Conservation (phyloP, 352 stramenopile species). For the Pythium aquatile region DNA sequence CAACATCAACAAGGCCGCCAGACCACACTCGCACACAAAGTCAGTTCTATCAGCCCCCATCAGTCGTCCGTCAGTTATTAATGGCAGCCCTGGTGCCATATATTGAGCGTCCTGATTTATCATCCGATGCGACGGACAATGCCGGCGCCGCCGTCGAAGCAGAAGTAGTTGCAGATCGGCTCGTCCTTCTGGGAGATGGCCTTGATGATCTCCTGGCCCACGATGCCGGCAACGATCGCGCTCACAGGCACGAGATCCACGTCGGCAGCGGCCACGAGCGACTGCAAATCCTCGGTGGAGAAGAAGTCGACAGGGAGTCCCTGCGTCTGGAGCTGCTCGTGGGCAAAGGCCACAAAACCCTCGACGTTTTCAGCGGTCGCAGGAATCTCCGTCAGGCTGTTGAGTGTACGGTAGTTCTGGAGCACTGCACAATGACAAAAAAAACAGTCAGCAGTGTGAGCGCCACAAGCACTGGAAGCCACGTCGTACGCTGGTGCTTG, state of each 20-base stretch:
- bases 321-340: conserved; percentile 44
- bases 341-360: conserved; percentile 62
- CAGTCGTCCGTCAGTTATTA: conserved; percentile 15
- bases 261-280: conserved; percentile 40
- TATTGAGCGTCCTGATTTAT: conserved; percentile 10
- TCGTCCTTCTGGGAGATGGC: conserved; percentile 96
- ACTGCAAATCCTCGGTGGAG: conserved; percentile 44
- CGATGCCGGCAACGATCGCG: conserved; percentile 94
- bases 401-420: conserved; percentile 46
- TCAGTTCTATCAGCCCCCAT: conserved; percentile 3
- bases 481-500: conserved; percentile 66
- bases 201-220: conserved; percentile 98
- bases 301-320: conserved; percentile 69
- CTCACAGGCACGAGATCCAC: conserved; percentile 90
- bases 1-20: neutral
- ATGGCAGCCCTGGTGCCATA: conserved; percentile 1
- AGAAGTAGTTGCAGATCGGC: conserved; percentile 95
- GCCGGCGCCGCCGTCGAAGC: conserved; percentile 84
- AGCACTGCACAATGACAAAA: conserved; percentile 39
- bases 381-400: conserved; percentile 12
- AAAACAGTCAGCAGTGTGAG: neutral
- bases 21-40: neutral
- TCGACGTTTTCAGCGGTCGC: conserved; percentile 26
- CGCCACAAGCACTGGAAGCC: neutral
- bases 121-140: conserved; percentile 63